These are phyloP conservation scores for Syncephalastrum sp. DNA, from an alignment of 371 early-diverging fungal genomes.

Conservation along the genomic window DNA sequence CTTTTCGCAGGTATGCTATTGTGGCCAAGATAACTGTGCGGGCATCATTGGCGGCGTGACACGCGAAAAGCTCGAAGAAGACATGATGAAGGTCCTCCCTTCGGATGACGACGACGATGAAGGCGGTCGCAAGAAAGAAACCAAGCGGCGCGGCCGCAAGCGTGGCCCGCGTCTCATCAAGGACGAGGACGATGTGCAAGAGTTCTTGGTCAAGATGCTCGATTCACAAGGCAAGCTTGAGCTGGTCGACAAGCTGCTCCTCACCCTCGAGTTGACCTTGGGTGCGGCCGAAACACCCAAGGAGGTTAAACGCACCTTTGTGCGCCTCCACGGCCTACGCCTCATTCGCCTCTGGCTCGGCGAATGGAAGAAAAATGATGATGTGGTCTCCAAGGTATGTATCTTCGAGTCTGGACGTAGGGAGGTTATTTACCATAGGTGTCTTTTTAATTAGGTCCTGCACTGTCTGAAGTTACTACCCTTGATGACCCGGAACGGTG, in stretches of 20 bases:
- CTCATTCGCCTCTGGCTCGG: constrained; percentile 43
- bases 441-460: constrained; percentile 3
- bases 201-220: constrained; percentile 63
- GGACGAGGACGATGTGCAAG: constrained; percentile 55
- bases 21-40: constrained; percentile 83
- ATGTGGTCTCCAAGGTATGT: constrained; percentile 25
- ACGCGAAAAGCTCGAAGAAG: constrained; percentile 16
- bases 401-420: neutral
- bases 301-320: constrained; percentile 27
- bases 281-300: constrained; percentile 18
- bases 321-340: constrained; percentile 36
- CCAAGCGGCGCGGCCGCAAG: constrained; percentile 13
- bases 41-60: constrained; percentile 82
- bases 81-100: constrained; percentile 4
- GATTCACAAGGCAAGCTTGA: constrained; percentile 53
- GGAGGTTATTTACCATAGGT: no score
- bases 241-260: constrained; percentile 42
- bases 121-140: constrained; percentile 21
- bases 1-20: constrained; percentile 88
- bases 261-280: constrained; percentile 29
- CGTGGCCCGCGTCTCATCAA: constrained; percentile 32
- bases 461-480: constrained; percentile 34
- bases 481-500: constrained; percentile 62
- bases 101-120: constrained; percentile 8
- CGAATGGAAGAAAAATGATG: constrained; percentile 35